Percentiles rank a stretch among this genome's conserved stretches.
Conservation (phyloP, 768 basidiomycete genomes). For the Macrolepiota albuminosa region DNA sequence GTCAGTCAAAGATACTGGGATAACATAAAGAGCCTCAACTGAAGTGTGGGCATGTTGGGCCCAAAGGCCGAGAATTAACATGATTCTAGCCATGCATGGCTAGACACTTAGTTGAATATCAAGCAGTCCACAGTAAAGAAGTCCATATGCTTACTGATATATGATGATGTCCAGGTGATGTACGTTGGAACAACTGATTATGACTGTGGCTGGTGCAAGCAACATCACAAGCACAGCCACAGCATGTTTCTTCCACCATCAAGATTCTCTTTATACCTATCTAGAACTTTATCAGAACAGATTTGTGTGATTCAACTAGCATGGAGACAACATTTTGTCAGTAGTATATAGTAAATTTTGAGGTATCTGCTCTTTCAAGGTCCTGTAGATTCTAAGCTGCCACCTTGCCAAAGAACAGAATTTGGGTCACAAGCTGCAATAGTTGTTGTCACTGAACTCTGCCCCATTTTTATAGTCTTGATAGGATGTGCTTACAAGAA, state of each 20-base stretch:
- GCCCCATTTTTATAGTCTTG: not conserved
- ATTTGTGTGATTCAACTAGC: too few relatives aligned
- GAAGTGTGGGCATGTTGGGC: conserved; percentile 80
- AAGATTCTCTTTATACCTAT: too few relatives aligned
- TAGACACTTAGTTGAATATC: conserved; percentile 14
- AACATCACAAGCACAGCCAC: not conserved
- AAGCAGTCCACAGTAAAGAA: not conserved
- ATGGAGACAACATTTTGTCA: too few relatives aligned
- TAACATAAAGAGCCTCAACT: conserved; percentile 44
- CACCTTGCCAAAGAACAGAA: too few relatives aligned
- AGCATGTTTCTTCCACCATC: not conserved
- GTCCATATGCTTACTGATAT: conserved; percentile 55
- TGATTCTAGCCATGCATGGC: conserved; percentile 88
- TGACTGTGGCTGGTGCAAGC: not conserved
- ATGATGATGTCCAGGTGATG: conserved; percentile 93
- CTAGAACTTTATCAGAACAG: too few relatives aligned
- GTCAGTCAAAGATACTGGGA: not conserved
- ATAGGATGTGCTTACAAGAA: not conserved
- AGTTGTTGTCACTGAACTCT: not conserved
- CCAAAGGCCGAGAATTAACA: conserved; percentile 86
- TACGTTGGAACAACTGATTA: not conserved
- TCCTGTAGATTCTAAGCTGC: not conserved
- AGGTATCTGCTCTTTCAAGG: not conserved
- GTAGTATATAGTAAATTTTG: too few relatives aligned
- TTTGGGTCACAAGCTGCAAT: not conserved